Conservation (phyloP, 2,329 filamentous ascomycete genomes). For the Fusarium xylarioides region DNA sequence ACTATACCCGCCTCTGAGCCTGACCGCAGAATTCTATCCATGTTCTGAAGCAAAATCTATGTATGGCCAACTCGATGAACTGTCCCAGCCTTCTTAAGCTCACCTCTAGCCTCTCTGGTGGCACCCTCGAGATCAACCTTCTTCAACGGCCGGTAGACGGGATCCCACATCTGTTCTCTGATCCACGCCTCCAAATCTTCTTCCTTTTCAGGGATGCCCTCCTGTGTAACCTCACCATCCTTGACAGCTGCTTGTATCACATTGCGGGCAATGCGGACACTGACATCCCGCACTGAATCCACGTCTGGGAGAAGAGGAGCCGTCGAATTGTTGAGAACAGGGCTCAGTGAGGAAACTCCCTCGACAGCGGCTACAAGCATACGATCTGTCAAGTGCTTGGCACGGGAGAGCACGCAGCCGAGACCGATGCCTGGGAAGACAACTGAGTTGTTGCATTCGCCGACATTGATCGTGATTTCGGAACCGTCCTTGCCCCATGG, state of each 20-base stretch:
- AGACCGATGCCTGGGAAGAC: conserved; percentile 89
- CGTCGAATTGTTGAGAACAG: conserved; percentile 69
- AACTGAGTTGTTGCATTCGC: conserved; percentile 90
- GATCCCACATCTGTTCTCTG: conserved; percentile 81
- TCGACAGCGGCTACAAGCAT: conserved; percentile 85
- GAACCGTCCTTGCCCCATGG: conserved; percentile 60
- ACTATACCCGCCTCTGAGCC: neutral
- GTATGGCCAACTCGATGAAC: conserved; percentile 35
- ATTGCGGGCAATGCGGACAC: conserved; percentile 77
- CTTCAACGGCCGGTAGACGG: conserved; percentile 71
- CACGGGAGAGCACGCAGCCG: conserved; percentile 76
- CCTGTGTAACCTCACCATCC: conserved; percentile 72
- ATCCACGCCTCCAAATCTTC: conserved; percentile 75
- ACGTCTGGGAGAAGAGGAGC: conserved; percentile 81
- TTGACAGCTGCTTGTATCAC: conserved; percentile 77
- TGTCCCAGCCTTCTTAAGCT: conserved; percentile 45
- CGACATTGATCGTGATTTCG: conserved; percentile 60
- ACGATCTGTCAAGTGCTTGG: conserved; percentile 73
- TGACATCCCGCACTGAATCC: conserved; percentile 76
- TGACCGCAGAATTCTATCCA: neutral
- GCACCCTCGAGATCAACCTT: conserved; percentile 63
- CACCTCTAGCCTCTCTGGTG: conserved; percentile 62
- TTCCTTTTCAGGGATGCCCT: conserved; percentile 68
- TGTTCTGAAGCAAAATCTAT: neutral
- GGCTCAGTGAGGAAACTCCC: conserved; percentile 75